A percentile compares a stretch with the other conserved stretches of the same genome.
phyloP scores from a whole-genome alignment of 495 filamentous ascomycete species.

The Chlorociboria aeruginascens region DNA sequence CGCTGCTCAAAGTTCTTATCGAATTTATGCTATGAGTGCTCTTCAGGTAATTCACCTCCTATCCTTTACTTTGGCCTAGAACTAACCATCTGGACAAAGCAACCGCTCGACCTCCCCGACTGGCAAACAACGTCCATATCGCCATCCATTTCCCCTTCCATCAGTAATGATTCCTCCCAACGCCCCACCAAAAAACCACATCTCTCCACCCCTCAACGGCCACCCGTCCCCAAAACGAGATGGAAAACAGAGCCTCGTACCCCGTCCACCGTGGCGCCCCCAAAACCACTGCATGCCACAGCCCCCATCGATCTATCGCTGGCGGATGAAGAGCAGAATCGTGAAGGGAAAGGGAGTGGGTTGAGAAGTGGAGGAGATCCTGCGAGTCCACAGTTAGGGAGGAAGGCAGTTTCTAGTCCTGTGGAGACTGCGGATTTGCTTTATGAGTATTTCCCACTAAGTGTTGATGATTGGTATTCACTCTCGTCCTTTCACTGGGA shows the following conservation, averaged over 20 bases:
- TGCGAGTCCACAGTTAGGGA: slow-evolving; percentile 5
- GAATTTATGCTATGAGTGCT: slow-evolving; percentile 14
- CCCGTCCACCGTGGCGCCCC: neutral
- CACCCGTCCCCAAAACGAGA: slow-evolving; percentile 15
- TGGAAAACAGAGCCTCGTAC: slow-evolving; percentile 12
- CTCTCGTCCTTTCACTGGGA: slow-evolving; percentile 14
- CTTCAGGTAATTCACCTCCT: slow-evolving; percentile 8
- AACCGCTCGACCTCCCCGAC: slow-evolving; percentile 16
- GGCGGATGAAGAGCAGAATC: slow-evolving; percentile 55
- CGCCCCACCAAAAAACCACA: slow-evolving; percentile 17
- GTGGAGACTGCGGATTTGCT: slow-evolving; percentile 67
- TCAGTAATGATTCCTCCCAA: neutral
- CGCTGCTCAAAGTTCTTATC: slow-evolving; percentile 11
- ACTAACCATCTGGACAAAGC: neutral
- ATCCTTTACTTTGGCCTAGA: neutral
- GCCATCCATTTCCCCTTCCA: neutral
- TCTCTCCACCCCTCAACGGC: slow-evolving; percentile 17
- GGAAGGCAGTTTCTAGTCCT: slow-evolving; percentile 30
- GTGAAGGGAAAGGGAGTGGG: slow-evolving; percentile 9
- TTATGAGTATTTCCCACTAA: slow-evolving; percentile 87
- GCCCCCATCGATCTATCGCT: slow-evolving; percentile 64
- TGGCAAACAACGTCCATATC: slow-evolving; percentile 5
- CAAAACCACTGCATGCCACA: slow-evolving; percentile 18
- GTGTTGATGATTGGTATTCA: slow-evolving; percentile 65
- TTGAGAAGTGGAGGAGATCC: slow-evolving; percentile 10